Evolutionary conservation across 495 filamentous ascomycete species (phyloP), one percentile per base, ranked within the genome.

Genomic region (Aspergillus sparsus): DNA sequence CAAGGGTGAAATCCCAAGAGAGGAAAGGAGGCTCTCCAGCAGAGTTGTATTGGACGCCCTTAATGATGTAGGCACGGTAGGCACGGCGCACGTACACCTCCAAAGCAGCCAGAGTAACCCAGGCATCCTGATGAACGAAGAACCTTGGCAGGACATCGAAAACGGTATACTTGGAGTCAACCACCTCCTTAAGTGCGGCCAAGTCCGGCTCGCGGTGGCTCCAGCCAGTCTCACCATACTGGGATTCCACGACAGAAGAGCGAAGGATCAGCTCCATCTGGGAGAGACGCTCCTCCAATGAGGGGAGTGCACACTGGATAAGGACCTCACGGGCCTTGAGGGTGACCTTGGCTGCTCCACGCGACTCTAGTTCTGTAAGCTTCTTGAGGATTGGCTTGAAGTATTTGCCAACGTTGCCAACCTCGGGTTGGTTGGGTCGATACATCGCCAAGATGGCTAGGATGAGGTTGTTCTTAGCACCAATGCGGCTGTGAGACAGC

Each of bases 191-290:
- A 72, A 98, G 85, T 66, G 93, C 80, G 44, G 91, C 85, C 51
- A 92, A 76, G 69, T 88, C 87, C 15, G 94, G 94, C 68, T 96
- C 91, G 62, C 95, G 85, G 76, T 98, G 94, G 52, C 96, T 93
- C 92, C 91, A 97, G 45, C 93, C 92, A 44, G 91, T 95, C 80
- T 98, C 94, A 35, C 94, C 94, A 70, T 98, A 98, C 65, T 90
- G 86, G 41, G 93, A 96, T 74, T 98, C 92, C 7, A 97, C 86
- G n/a, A 98, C 94, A 2, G 95, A 93, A 36, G 94, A 96, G 41
- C 93, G 91, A 35, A 98, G 83, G 66, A 98, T 98, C 74, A 97
- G 93, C 77, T 98, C 95, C 94, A 98, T 97, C 77, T 98, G 94
- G 36, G 88, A 84, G 7, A 90, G 87, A 63, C 94, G 85, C 82